Conservation (phyloP, 352 stramenopile genomes). For the Stramenopiles sp. region DNA sequence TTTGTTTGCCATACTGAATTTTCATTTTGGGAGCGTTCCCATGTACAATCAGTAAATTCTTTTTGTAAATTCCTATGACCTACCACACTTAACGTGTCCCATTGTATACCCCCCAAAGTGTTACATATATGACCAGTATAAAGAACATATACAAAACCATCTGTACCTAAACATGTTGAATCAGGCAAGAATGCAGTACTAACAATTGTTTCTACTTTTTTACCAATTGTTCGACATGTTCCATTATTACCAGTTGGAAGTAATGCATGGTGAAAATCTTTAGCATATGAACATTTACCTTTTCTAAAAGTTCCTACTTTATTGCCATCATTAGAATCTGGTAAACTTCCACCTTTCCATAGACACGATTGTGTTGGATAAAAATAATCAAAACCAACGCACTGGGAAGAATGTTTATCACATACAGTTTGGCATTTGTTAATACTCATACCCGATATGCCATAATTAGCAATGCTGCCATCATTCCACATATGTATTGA, state of each 20-base stretch:
- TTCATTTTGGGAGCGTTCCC: too few species aligned
- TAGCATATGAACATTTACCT: background rate
- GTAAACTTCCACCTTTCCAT: background rate
- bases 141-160: background rate
- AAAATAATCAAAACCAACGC: background rate
- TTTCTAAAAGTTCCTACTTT: background rate
- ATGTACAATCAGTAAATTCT: background rate
- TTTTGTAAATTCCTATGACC: background rate
- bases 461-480: background rate
- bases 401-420: background rate
- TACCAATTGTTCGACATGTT: background rate
- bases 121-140: background rate
- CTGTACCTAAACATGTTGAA: background rate
- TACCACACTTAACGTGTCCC: background rate
- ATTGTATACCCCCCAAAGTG: background rate
- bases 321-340: background rate
- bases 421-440: background rate
- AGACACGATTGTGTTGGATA: background rate
- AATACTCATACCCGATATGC: background rate
- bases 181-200: background rate
- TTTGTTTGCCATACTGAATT: too few species aligned
- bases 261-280: background rate
- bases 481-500: background rate
- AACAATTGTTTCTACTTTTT: background rate
- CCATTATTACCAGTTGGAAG: background rate